Base-by-base conservation (phyloP, 129 eudicot species). In the Silybum marianum region DNA sequence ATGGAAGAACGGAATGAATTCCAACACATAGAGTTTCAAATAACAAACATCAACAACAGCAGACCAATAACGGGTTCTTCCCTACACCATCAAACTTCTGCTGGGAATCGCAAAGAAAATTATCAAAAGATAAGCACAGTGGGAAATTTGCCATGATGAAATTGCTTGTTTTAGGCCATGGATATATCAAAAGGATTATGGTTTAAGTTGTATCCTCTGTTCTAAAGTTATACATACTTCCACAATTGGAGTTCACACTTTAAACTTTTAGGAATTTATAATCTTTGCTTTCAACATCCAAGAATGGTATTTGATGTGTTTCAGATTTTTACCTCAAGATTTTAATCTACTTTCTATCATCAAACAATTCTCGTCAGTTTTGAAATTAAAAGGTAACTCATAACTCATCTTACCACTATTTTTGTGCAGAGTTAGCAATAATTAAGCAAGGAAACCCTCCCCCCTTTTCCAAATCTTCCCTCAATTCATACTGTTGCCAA, bases 11-110 rank as follows among this genome's bases (percentile, higher is more conserved):
- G 19, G 2, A 70, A 82, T 51, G 38, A 1, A 25, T 54, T 78
- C 68, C 42, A 80, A 80, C n/a, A n/a, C n/a, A n/a, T n/a, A 54
- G 65, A n/a, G 65, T 54, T 16, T 54, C 22, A 54, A 54, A 18
- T 18, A 54, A 18, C 65, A 54, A 16, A 9, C 65, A 54, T 54
- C 22, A 54, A 18, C 65, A 18, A n/a, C n/a, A n/a, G n/a, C n/a
- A n/a, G n/a, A n/a, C n/a, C n/a, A 16, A 28, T 28, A 28, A 28
- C 2, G 30, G 2, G 3, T 28, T 28, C 30, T 28, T 28, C 30
- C 3, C 2, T 28, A 28, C 30, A 28, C 30, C 30, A 28, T 3
- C 30, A 28, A 3, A 28, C 1, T 28, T 28, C 30, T 28, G 30
- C 2, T 1, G 30, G 30, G 30, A 28, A 28, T 28, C 30, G 1